Evolutionary conservation across 2,329 filamentous ascomycete genomes (phyloP).

Genomic region (Ceratocystis alfenasii): DNA sequence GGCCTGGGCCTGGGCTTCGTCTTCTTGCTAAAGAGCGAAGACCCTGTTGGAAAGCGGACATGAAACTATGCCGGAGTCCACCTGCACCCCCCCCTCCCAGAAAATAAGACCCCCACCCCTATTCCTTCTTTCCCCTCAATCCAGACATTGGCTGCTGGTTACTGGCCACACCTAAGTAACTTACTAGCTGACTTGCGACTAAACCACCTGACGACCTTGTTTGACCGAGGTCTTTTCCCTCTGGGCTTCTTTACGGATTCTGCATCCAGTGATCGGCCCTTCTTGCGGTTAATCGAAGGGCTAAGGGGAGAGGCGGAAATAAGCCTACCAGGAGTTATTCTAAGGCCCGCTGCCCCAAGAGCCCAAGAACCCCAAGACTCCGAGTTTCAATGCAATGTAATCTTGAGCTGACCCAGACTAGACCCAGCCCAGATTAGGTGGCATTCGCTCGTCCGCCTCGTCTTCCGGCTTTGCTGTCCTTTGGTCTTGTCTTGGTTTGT

Average conservation of each 20-base stretch:
- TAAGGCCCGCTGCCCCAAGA: background rate
- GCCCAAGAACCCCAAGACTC: background rate
- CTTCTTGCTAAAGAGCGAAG: background rate
- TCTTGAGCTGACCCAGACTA: background rate
- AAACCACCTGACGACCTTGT: background rate
- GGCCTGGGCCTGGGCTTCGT: too few relatives aligned
- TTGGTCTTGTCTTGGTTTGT: background rate
- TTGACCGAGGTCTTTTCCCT: background rate
- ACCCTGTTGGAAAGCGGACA: background rate
- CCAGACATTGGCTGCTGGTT: background rate
- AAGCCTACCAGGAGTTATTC: background rate
- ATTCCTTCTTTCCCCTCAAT: constrained; percentile 7
- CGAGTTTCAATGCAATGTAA: constrained; percentile 1
- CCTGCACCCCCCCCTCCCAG: background rate
- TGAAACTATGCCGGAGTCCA: background rate
- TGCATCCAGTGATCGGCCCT: constrained; percentile 7
- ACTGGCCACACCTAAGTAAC: too few relatives aligned
- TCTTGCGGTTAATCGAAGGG: constrained; percentile 7
- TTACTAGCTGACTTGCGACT: background rate
- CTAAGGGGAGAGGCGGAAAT: background rate
- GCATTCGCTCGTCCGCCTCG: background rate
- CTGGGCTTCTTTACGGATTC: background rate
- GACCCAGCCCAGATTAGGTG: background rate
- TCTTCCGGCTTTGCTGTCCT: background rate
- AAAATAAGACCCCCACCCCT: background rate